phyloP scores from a whole-genome alignment of 805 yeast species.

The Yamadazyma akitaensis region DNA sequence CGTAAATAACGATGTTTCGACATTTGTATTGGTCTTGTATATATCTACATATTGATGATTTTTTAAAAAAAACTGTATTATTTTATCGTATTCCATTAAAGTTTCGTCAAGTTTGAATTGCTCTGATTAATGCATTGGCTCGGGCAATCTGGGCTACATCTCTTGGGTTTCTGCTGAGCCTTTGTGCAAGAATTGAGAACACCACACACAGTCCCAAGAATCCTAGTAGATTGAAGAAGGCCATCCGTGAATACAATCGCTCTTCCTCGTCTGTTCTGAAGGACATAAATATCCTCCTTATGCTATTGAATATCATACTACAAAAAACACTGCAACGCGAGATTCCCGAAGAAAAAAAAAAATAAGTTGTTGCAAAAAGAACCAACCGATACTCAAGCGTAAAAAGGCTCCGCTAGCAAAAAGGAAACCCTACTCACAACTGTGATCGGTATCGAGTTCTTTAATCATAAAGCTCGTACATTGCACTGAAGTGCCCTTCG shows the following conservation, averaged over 20 bases:
- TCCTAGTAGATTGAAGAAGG: conserved; percentile 75
- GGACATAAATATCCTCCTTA: conserved; percentile 74
- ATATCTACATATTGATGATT: conserved; percentile 8
- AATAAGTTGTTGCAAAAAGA: conserved; percentile 10
- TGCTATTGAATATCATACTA: conserved; percentile 63
- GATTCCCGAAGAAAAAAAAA: too few species aligned
- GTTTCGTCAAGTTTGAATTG: conserved; percentile 16
- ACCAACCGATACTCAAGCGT: not conserved
- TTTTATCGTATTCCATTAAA: not conserved
- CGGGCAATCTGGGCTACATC: conserved; percentile 28
- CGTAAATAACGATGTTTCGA: conserved; percentile 8
- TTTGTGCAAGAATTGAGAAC: conserved; percentile 78
- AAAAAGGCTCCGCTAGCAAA: conserved; percentile 4
- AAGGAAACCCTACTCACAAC: conserved; percentile 40
- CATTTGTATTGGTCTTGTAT: conserved; percentile 4
- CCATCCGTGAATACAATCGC: conserved; percentile 67
- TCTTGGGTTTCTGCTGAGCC: conserved; percentile 32
- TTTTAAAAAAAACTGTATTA: not conserved
- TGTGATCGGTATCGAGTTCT: conserved; percentile 65
- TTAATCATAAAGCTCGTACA: conserved; percentile 43
- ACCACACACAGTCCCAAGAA: conserved; percentile 77
- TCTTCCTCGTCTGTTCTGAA: conserved; percentile 87
- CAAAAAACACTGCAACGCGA: conserved; percentile 35
- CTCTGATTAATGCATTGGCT: conserved; percentile 24
- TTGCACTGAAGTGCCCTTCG: conserved; percentile 55